Evolutionary conservation across 805 yeast species (phyloP), one percentile per base, ranked within the genome.

Genomic region (Wickerhamiella hasegawae): DNA sequence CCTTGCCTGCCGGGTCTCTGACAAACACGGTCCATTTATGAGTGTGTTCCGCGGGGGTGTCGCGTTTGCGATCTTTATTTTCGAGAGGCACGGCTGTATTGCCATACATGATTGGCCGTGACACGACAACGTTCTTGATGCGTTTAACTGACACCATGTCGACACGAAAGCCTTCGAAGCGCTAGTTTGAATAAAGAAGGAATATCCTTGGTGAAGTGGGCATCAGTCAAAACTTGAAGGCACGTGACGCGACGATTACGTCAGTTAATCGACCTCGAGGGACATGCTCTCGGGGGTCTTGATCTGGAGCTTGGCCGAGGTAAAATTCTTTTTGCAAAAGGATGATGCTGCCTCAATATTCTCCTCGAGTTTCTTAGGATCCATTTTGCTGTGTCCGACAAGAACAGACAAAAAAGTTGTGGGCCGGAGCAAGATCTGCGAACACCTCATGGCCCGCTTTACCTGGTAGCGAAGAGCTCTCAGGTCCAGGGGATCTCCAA

Each of bases 1-100:
- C 74, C 35, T 50, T 49, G 32, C 81, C 77, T 34, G 66, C 67
- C 0, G 95, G 94, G 41, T 84, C 84, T 47, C 72, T 63, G 1
- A 90, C 76, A 51, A 84, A 90, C 5, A 90, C 81, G 3, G 95
- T 85, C 98, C 98, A 90, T 35, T 72, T 66, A 56, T 90, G 98
- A 2, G 97, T 83, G 50, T 90, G 98, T 47, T 87, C 96, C 1
- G 66, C 65, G 2, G 95, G 94, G 0, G 84, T 76, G 28, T 65
- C 65, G 5, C 63, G 58, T 4, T 78, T 70, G 42, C 69, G 65
- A 36, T 60, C 68, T 46, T 46, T 48, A 28, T 57, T 66, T 22
- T 70, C 69, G 28, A 82, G 57, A 24, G 81, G 83, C 18, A 66
- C 66, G 0, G 94, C 92, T 3, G 71, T 65, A 54, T 83, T 83